Evolutionary conservation across 169 alveolate genomes (phyloP).

Genomic region (Cystoisospora suis): DNA sequence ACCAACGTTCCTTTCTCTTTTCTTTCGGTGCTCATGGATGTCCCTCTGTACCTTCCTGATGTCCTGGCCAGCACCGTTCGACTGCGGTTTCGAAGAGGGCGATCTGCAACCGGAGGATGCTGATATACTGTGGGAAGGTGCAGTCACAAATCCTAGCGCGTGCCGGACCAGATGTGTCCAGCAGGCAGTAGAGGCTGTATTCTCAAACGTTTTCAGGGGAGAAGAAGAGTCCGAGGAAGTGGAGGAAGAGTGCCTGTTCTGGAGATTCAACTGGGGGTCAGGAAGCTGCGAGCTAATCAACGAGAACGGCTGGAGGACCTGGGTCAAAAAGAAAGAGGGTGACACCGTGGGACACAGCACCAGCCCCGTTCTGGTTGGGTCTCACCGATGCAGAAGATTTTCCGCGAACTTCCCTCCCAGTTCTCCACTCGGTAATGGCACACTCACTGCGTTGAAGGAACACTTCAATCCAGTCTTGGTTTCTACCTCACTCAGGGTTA

Average conservation of each 20-base stretch:
- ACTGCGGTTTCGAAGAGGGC: slow-evolving; percentile 15
- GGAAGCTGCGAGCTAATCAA: not conserved
- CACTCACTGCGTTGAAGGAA: not conserved
- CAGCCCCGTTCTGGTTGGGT: not conserved
- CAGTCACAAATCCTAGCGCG: not conserved
- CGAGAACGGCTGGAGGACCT: not conserved
- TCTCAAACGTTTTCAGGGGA: not conserved
- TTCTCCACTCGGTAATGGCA: slow-evolving; percentile 16
- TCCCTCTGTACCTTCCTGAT: no score
- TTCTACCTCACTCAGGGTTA: not conserved
- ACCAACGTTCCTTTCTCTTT: no score
- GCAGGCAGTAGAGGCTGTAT: not conserved
- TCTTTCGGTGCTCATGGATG: no score
- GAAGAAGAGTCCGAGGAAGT: not conserved
- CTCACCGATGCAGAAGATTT: slow-evolving; percentile 9
- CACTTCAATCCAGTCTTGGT: not conserved
- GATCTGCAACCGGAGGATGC: not conserved
- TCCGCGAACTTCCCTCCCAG: not conserved
- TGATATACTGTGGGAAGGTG: not conserved
- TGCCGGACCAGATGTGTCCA: slow-evolving; percentile 9
- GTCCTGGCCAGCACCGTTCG: not conserved
- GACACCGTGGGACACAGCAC: not conserved
- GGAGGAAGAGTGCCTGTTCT: not conserved
- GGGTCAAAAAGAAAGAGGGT: not conserved
- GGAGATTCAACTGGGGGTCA: not conserved